Evolutionary conservation across 2,329 filamentous ascomycete genomes (phyloP), one percentile per base, ranked within the genome.

Genomic region (Zymoseptoria brevis): DNA sequence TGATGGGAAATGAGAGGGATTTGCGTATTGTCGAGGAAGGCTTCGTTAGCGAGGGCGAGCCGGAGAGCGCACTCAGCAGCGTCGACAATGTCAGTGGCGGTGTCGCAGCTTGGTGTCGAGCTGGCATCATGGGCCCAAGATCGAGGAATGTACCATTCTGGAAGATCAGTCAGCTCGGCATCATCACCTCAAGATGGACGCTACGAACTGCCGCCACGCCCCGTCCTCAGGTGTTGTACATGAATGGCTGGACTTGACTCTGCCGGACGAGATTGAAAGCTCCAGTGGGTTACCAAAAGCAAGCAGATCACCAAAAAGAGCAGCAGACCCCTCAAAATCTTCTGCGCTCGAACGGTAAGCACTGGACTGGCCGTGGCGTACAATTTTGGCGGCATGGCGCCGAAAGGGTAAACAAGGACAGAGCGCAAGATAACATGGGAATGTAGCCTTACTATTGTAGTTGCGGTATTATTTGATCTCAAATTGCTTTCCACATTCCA

Each of bases 1-100:
- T 59, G 57, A 21, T 59, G 57, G 11, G 45, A 19, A 26, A 57
- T 55, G 19, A 57, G 22, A 50, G 57, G 57, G 9, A 59, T 59
- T 11, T 53, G 19, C 8, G 26, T 56, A 13, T 56, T 56, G 26
- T 54, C 19, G 8, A 59, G 55, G 26, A 56, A 56, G 8, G 57
- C 54, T 4, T 57, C 24, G 22, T 59, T 59, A 1, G 4, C 29
- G 4, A 59, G 54, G 1, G 57, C 54, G 9, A 56, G 57, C 7
- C 16, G 24, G 13, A 56, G 57, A 11, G 54, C 57, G 13, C 54
- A 59, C 49, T 59, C 57, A 3, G 57, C 57, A n/a, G 57, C 57
- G 19, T 59, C 54, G 16, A 57, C 16, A 21, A 59, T 55, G 48
- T 19, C 29, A 45, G 35, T 16, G 24, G 30, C 13, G n/a, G 29